Conservation (phyloP, 2,329 filamentous ascomycete species). For the Capronia coronata region DNA sequence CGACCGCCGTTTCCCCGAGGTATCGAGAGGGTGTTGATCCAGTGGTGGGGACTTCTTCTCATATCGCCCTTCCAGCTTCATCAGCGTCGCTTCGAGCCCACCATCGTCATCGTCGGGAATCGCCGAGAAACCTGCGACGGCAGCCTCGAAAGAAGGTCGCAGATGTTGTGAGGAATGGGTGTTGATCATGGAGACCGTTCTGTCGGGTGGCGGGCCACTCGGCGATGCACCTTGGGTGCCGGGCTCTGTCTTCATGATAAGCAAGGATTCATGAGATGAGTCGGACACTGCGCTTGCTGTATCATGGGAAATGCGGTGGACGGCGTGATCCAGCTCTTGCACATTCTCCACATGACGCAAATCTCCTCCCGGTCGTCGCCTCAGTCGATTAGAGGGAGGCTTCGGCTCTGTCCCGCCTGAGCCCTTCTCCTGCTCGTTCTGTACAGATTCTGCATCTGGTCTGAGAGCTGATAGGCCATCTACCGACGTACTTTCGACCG, state of each 20-base stretch:
- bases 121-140: slow-evolving; percentile 77
- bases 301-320: slow-evolving; percentile 34
- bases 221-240: slow-evolving; percentile 19
- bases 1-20: slow-evolving; percentile 12
- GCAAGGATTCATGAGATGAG: slow-evolving; percentile 27
- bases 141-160: slow-evolving; percentile 72
- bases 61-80: slow-evolving; percentile 87
- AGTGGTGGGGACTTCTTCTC: slow-evolving; percentile 45
- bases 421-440: slow-evolving; percentile 1
- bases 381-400: slow-evolving; percentile 44
- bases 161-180: slow-evolving; percentile 53
- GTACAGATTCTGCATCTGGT: background rate
- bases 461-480: background rate
- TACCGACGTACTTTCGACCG: background rate
- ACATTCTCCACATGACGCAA: slow-evolving; percentile 62
- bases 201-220: slow-evolving; percentile 29
- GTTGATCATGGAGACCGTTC: slow-evolving; percentile 39
- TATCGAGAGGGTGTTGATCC: slow-evolving; percentile 21
- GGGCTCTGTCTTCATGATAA: slow-evolving; percentile 28
- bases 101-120: slow-evolving; percentile 86
- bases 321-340: slow-evolving; percentile 50
- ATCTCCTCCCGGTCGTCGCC: slow-evolving; percentile 68
- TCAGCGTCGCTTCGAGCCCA: slow-evolving; percentile 82
- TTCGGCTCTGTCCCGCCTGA: slow-evolving; percentile 7
- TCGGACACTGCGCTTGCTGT: slow-evolving; percentile 34